phyloP scores from a whole-genome alignment of 2,329 filamentous ascomycete genomes.

The Cytospora piceicola region DNA sequence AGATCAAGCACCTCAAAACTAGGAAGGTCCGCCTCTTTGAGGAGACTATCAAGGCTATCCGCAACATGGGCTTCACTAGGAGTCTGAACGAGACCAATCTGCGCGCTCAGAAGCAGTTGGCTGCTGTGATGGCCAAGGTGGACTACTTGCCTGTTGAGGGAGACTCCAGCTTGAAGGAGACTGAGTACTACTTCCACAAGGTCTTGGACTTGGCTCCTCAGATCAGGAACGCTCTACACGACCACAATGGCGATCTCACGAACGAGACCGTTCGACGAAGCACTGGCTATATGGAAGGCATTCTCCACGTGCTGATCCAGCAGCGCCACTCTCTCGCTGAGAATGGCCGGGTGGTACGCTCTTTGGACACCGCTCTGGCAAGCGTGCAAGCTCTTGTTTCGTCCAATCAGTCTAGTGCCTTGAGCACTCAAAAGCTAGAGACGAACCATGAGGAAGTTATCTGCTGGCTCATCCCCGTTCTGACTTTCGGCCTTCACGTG shows the following conservation, averaged over 20 bases:
- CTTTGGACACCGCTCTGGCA: constrained; percentile 44
- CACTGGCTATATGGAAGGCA: constrained; percentile 83
- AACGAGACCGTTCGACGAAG: constrained; percentile 78
- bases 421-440: constrained; percentile 31
- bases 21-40: constrained; percentile 89
- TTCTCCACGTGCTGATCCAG: constrained; percentile 67
- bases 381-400: constrained; percentile 44
- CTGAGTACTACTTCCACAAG: constrained; percentile 79
- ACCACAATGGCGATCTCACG: constrained; percentile 85
- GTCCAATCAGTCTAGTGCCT: constrained; percentile 31
- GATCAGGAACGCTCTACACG: constrained; percentile 67
- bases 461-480: constrained; percentile 70
- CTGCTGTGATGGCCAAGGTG: constrained; percentile 68
- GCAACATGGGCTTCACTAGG: constrained; percentile 86
- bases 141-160: constrained; percentile 44
- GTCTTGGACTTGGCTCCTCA: constrained; percentile 73
- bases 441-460: constrained; percentile 40
- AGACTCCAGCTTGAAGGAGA: constrained; percentile 42
- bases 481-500: constrained; percentile 65
- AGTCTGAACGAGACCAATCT: constrained; percentile 79
- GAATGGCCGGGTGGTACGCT: constrained; percentile 43
- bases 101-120: constrained; percentile 71
- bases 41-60: constrained; percentile 80
- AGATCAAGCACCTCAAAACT: constrained; percentile 86
- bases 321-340: constrained; percentile 60